These are phyloP conservation scores for Scleroderma bovista DNA, from an alignment of 768 basidiomycete species.

Conservation along the genomic window DNA sequence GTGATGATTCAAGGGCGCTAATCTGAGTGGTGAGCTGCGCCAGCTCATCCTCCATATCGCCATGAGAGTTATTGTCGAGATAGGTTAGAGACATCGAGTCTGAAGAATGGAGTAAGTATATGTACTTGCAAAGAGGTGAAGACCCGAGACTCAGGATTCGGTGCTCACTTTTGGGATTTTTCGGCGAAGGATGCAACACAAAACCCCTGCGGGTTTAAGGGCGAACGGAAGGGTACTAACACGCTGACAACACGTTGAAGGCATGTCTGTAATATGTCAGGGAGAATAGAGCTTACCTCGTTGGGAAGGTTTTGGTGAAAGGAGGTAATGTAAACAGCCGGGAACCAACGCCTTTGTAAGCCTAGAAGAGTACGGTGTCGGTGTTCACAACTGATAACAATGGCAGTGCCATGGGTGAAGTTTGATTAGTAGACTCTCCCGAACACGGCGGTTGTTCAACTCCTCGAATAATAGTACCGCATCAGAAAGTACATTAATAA, in stretches of 20 bases:
- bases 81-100: conserved; percentile 21
- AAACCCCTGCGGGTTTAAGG: conserved; percentile 21
- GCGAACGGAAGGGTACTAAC: conserved; percentile 12
- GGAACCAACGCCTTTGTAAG: background rate
- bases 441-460: background rate
- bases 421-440: background rate
- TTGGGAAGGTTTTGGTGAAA: conserved; percentile 14
- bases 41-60: conserved; percentile 16
- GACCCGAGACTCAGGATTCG: background rate
- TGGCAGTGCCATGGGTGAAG: background rate
- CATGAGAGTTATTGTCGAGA: conserved; percentile 13
- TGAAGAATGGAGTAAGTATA: conserved; percentile 2
- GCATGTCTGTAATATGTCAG: conserved; percentile 15
- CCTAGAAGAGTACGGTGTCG: background rate
- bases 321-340: conserved; percentile 18
- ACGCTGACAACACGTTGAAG: conserved; percentile 27
- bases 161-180: conserved; percentile 15
- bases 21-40: conserved; percentile 22
- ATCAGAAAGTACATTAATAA: background rate
- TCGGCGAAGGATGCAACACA: conserved; percentile 17
- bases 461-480: background rate
- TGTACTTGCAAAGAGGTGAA: background rate
- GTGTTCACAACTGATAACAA: background rate
- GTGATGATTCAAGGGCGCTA: conserved; percentile 21
- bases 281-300: conserved; percentile 13